Evolutionary conservation across 495 filamentous ascomycete species (phyloP).

Genomic region (Cladorrhinum samala): DNA sequence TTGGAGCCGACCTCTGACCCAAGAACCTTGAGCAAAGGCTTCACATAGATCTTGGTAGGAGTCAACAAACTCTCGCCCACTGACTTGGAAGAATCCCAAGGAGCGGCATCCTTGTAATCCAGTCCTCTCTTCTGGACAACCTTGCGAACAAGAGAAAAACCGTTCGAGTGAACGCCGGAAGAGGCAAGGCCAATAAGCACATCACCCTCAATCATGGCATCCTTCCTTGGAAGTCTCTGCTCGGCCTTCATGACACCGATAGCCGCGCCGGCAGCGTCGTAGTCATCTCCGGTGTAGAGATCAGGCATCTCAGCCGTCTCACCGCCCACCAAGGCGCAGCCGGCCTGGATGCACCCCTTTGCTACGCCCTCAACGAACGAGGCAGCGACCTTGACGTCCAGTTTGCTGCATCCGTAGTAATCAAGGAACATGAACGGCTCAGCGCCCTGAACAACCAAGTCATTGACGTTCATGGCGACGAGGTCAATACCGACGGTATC

Average conservation of each 20-base stretch:
- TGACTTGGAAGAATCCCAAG: conserved; percentile 53
- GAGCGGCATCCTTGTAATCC: conserved; percentile 59
- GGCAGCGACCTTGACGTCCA: conserved; percentile 69
- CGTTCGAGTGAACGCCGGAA: conserved; percentile 86
- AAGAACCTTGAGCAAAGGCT: conserved; percentile 59
- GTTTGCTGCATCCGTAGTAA: conserved; percentile 84
- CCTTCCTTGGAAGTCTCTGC: conserved; percentile 66
- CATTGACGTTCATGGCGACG: conserved; percentile 98
- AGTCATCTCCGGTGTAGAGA: conserved; percentile 75
- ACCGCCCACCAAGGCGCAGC: conserved; percentile 86
- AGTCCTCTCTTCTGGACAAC: conserved; percentile 71
- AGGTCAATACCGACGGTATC: conserved; percentile 92
- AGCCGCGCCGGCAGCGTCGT: conserved; percentile 84
- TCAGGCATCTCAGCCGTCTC: conserved; percentile 98
- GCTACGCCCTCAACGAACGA: conserved; percentile 84
- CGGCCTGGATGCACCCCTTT: conserved; percentile 70
- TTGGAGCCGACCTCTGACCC: conserved; percentile 18
- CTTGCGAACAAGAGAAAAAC: conserved; percentile 87
- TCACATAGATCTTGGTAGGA: conserved; percentile 78
- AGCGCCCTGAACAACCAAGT: conserved; percentile 90
- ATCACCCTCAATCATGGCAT: conserved; percentile 73
- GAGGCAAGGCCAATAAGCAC: conserved; percentile 76
- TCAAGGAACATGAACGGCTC: conserved; percentile 93
- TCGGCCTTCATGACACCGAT: conserved; percentile 71
- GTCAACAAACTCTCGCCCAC: conserved; percentile 71